Percentiles rank a stretch among this genome's conserved stretches.
Conservation (phyloP, 176 grass and related monocot genomes). For the Pontederia crassipes region DNA sequence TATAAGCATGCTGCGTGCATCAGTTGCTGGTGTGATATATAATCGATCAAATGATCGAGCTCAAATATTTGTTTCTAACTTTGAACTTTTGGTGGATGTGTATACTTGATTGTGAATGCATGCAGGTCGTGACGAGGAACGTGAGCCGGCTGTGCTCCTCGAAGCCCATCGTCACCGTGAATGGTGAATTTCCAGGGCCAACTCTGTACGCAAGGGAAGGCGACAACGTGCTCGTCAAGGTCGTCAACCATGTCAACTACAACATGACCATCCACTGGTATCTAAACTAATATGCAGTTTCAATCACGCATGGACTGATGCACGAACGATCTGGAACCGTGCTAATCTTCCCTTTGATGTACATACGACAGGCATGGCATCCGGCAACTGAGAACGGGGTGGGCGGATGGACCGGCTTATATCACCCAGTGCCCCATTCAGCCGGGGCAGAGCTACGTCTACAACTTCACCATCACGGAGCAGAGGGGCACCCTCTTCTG, state of each 20-base stretch:
- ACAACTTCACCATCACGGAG: constrained; percentile 14
- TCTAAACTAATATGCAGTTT: neutral
- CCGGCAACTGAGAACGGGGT: neutral
- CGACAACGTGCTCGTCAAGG: constrained; percentile 28
- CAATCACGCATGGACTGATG: neutral
- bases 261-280: constrained; percentile 18
- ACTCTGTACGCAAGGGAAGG: constrained; percentile 57
- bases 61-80: neutral
- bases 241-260: constrained; percentile 2
- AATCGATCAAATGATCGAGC: too few species aligned
- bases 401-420: constrained; percentile 6
- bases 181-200: constrained; percentile 44
- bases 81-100: neutral
- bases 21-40: neutral
- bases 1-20: neutral
- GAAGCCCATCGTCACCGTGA: constrained; percentile 59
- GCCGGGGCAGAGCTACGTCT: neutral
- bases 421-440: constrained; percentile 14
- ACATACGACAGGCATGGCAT: constrained; percentile 2
- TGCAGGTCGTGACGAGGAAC: constrained; percentile 44
- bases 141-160: constrained; percentile 45
- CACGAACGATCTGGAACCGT: neutral
- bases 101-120: neutral
- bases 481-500: constrained; percentile 8
- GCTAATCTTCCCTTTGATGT: neutral